phyloP scores from a whole-genome alignment of 768 basidiomycete species.

The Russula sp. region DNA sequence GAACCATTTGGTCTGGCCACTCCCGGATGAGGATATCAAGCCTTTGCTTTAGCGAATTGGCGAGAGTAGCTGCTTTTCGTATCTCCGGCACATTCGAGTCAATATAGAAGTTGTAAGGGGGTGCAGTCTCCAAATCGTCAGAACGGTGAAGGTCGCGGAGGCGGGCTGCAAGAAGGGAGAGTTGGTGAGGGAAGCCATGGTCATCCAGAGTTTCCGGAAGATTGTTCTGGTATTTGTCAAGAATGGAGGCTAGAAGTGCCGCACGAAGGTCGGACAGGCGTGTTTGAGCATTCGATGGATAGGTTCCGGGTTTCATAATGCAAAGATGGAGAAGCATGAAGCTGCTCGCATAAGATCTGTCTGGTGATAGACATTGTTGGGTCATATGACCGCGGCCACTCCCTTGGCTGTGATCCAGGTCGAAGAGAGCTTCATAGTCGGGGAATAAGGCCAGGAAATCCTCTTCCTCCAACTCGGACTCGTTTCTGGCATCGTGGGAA shows the following conservation, averaged over 20 bases:
- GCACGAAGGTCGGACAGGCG: conserved; percentile 17
- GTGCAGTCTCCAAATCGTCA: neutral
- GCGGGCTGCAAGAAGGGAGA: conserved; percentile 41
- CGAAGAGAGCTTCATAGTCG: conserved; percentile 52
- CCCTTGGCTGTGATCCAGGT: conserved; percentile 17
- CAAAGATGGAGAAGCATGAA: conserved; percentile 44
- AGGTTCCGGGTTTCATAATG: conserved; percentile 29
- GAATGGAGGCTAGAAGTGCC: conserved; percentile 16
- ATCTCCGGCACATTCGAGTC: conserved; percentile 72
- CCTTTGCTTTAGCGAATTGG: conserved; percentile 45
- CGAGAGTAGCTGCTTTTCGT: conserved; percentile 46
- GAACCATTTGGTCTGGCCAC: conserved; percentile 98
- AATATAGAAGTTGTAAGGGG: conserved; percentile 66
- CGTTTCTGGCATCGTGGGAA: conserved; percentile 48
- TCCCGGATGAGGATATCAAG: conserved; percentile 55
- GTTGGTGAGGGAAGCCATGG: conserved; percentile 43
- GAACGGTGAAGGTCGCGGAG: conserved; percentile 29
- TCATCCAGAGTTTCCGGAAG: conserved; percentile 38
- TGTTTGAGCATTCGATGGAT: conserved; percentile 29
- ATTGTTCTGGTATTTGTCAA: conserved; percentile 4
- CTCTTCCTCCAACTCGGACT: conserved; percentile 70
- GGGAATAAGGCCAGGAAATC: conserved; percentile 88
- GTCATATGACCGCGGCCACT: neutral
- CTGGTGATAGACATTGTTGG: conserved; percentile 26
- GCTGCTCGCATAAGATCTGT: conserved; percentile 30